Evolutionary conservation across 2,329 filamentous ascomycete species (phyloP), one percentile per base, ranked within the genome.

Genomic region (Colletotrichum camelliae): DNA sequence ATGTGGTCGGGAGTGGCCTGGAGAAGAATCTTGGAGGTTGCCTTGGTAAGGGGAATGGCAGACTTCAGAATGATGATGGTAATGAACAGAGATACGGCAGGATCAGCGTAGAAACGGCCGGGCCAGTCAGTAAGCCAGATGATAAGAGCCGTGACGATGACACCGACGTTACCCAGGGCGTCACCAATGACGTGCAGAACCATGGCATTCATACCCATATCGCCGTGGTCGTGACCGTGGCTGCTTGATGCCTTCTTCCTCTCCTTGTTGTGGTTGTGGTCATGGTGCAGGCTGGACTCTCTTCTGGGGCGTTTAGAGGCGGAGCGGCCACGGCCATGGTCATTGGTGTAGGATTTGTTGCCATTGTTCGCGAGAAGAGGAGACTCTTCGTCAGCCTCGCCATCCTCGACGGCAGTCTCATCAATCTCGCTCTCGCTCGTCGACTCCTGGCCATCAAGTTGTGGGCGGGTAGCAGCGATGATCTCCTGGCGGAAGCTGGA

Each of bases 161-260:
- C 95, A 80, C 95, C 95, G 70, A 97, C 91, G 81, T 97, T 97
- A 79, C 95, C 95, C 4, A 97, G 90, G 61, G 95, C 95, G 84
- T 97, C 95, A 57, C 95, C 95, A 78, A 97, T 90, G 58, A 94
- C 93, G 80, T 94, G 93, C 33, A 94, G 88, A 74, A 96, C 86
- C 87, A 96, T 93, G 67, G 94, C 94, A 68, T 95, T 94, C 96
- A 99, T 98, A 84, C 98, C 98, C 88, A 99, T 94, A 82, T 99
- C 96, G 75, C 88, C 93, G 83, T 98, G 95, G 77, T 88, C 94
- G 83, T 97, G 95, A 35, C 94, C 92, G 79, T 94, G 92, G 33
- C 93, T 91, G 76, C 91, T 90, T 76, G 91, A 89, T 75, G 87
- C 84, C 16, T 88, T 83, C 72, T 93, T 90, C 80, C 92, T 92